Percentiles rank a stretch among this genome's conserved stretches.
Conservation (phyloP, 345 rosid species). For the Syzygium oleosum region DNA sequence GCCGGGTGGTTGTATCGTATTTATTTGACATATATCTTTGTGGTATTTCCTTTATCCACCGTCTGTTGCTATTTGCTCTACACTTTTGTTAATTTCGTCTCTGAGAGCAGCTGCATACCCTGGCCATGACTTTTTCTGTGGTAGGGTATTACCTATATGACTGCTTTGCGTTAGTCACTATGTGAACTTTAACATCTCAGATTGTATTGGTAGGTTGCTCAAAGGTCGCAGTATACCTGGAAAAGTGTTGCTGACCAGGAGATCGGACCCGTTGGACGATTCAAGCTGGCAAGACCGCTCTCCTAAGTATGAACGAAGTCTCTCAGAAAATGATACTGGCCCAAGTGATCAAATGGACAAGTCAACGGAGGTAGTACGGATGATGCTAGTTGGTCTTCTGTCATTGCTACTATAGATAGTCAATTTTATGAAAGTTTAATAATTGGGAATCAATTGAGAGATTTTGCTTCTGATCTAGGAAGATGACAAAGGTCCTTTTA, state of each 20-base stretch:
- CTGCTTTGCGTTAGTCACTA: not conserved
- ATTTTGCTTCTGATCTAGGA: conserved; percentile 30
- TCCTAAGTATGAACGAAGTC: conserved; percentile 60
- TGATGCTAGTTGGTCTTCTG: not conserved
- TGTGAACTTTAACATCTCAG: not conserved
- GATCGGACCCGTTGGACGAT: conserved; percentile 51
- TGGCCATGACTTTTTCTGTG: not conserved
- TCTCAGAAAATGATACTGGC: conserved; percentile 64
- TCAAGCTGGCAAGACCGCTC: conserved; percentile 32
- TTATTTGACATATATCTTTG: not conserved
- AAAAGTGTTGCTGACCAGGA: conserved; percentile 74
- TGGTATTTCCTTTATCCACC: not conserved
- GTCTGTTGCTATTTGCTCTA: not conserved
- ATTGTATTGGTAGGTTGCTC: conserved; percentile 44
- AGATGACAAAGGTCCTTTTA: conserved; percentile 27
- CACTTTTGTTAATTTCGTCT: not conserved
- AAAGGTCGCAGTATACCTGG: conserved; percentile 93
- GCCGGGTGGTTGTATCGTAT: not conserved
- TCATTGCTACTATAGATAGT: not conserved
- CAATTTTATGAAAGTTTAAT: not conserved
- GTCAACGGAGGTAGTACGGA: conserved; percentile 35
- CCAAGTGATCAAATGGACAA: conserved; percentile 39
- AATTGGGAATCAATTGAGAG: not conserved
- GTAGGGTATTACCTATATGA: not conserved
- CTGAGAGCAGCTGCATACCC: not conserved